A percentile compares a stretch with the other conserved stretches of the same genome.
Conservation (phyloP, 2,329 filamentous ascomycete genomes). For the Stagonosporopsis chrysanthemi region DNA sequence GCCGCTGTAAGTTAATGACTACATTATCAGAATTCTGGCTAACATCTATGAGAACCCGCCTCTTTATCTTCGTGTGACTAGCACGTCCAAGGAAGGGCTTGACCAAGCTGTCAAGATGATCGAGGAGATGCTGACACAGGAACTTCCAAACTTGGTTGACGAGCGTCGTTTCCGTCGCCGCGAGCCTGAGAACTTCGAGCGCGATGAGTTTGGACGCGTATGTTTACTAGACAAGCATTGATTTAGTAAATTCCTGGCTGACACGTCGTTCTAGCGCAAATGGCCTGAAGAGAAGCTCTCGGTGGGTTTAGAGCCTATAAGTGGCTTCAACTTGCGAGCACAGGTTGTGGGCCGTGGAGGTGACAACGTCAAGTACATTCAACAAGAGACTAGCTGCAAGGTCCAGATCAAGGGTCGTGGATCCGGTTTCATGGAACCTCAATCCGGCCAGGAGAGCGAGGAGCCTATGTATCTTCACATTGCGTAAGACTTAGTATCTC, state of each 20-base stretch:
- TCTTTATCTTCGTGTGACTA: constrained; percentile 93
- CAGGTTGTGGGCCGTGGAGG: constrained; percentile 95
- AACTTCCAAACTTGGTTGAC: constrained; percentile 92
- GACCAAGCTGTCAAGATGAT: constrained; percentile 88
- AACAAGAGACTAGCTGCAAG: constrained; percentile 91
- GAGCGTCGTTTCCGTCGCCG: constrained; percentile 89
- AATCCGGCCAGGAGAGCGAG: constrained; percentile 89
- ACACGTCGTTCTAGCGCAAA: constrained; percentile 73
- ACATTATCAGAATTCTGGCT: neutral
- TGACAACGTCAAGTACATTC: constrained; percentile 97
- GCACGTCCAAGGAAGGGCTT: constrained; percentile 88
- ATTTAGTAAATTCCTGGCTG: constrained; percentile 24
- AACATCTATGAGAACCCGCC: constrained; percentile 75
- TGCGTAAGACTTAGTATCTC: constrained; percentile 66
- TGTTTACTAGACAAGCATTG: constrained; percentile 29
- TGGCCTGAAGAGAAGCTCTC: constrained; percentile 97
- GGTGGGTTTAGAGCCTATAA: constrained; percentile 87
- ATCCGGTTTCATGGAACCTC: constrained; percentile 90
- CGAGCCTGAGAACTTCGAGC: constrained; percentile 81
- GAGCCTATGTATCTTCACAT: constrained; percentile 98
- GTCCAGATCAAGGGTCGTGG: constrained; percentile 98
- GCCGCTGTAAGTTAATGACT: constrained; percentile 68
- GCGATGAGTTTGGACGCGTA: constrained; percentile 90
- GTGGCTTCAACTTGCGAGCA: constrained; percentile 93
- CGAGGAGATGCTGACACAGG: constrained; percentile 94